A percentile compares a stretch with the other conserved stretches of the same genome.
Evolutionary conservation across 1,139 yeast species (phyloP).

Genomic region (Pichia sp.): DNA sequence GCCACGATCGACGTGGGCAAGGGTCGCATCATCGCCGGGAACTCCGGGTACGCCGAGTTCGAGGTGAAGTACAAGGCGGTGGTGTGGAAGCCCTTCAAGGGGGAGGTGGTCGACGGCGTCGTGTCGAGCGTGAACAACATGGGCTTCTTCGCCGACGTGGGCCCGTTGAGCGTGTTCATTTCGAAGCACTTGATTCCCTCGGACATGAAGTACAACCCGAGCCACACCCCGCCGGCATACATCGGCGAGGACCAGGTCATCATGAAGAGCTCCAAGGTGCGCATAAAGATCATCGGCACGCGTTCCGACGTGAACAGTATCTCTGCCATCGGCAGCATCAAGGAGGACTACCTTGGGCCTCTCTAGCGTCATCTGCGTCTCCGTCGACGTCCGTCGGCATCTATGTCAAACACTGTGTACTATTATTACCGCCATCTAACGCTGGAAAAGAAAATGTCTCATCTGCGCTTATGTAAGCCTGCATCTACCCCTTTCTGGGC

Average conservation of each 20-base stretch:
- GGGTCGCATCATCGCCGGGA: conserved; percentile 84
- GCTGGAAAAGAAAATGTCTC: neutral
- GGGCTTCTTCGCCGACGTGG: conserved; percentile 98
- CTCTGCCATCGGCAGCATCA: conserved; percentile 95
- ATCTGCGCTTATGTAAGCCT: neutral
- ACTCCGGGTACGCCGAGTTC: conserved; percentile 89
- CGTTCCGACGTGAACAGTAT: conserved; percentile 96
- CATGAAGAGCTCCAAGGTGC: conserved; percentile 87
- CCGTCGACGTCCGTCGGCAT: neutral
- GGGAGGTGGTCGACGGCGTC: conserved; percentile 95
- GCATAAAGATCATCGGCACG: conserved; percentile 95
- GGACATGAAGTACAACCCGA: conserved; percentile 90
- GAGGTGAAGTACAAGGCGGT: conserved; percentile 95
- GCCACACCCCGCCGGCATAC: conserved; percentile 98
- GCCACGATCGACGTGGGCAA: conserved; percentile 94
- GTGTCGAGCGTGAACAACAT: conserved; percentile 92
- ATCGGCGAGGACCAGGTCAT: conserved; percentile 93
- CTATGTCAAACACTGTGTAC: neutral
- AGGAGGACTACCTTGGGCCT: conserved; percentile 95
- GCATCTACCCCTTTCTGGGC: neutral
- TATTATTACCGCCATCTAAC: neutral
- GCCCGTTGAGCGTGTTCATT: conserved; percentile 91
- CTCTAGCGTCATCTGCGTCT: conserved; percentile 30
- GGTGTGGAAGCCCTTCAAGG: conserved; percentile 98
- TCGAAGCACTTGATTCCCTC: conserved; percentile 93